Evolutionary conservation across 2,329 filamentous ascomycete species (phyloP), one percentile per base, ranked within the genome.

Genomic region (Verticillium zaregamsianum): DNA sequence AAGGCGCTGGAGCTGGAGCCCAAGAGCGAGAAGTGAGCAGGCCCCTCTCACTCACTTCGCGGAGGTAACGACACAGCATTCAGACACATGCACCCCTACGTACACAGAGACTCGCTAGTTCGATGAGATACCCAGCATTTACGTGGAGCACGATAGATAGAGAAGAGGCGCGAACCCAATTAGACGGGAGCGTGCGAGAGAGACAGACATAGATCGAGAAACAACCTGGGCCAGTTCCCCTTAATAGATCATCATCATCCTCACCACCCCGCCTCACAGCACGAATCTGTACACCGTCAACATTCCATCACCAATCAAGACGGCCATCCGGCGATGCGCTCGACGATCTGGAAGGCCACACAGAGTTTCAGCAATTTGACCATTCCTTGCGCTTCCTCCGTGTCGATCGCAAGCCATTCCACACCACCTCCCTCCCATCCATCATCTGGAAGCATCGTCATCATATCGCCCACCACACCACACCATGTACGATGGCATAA

Each of bases 1-100:
- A 68, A 67, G 54, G 63, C 66, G 40, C 52, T 57, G 28, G 62
- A 65, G 37, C 52, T 57, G 28, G 62, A 64, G 49, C 56, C 60
- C 59, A 64, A 62, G 59, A 57, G 64, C 31, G 60, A 62, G 45
- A 59, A 65, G 37, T 63, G 59, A 12, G 49, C 55, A 37, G n/a
- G n/a, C 7, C 11, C 17, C 31, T 11, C 9, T 14, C 32, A 23
- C 55, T 3, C 31, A 9, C 14, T 20, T 23, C 15, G 14, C 15
- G 9, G 15, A 4, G 2, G 20, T 9, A 2, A 5, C 9, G n/a
- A 25, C 20, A 14, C 49, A 11, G 37, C 55, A 28, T 35, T 11
- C 33, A 52, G 2, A 63, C 49, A 37, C 39, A 20, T 17, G 37
- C 37, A 17, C 37, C 14, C 17, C 14, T 17, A 39, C 14, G 17